Evolutionary conservation across 768 basidiomycete species (phyloP).

Genomic region (Mrakia hoshinonis): DNA sequence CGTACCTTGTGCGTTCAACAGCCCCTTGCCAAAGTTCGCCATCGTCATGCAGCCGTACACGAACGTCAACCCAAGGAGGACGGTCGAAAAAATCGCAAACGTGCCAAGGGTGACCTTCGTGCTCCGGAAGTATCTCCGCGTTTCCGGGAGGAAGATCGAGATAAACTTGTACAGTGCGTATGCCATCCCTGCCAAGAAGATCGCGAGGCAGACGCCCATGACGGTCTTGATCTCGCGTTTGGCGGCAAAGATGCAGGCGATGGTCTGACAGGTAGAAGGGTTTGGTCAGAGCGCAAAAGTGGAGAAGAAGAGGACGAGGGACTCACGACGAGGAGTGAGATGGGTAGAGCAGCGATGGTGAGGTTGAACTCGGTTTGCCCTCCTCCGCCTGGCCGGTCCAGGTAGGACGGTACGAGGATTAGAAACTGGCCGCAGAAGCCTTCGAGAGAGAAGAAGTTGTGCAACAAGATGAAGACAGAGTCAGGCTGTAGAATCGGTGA

Average conservation of each 20-base stretch:
- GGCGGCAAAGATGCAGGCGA: conserved; percentile 16
- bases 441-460: background rate
- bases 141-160: conserved; percentile 6
- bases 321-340: conserved; percentile 12
- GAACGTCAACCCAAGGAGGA: conserved; percentile 1
- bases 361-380: conserved; percentile 4
- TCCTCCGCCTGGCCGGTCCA: conserved; percentile 13
- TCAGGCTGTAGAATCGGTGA: too few relatives aligned
- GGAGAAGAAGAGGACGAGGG: background rate
- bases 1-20: conserved; percentile 16
- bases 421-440: conserved; percentile 7
- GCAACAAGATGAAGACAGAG: background rate
- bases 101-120: conserved; percentile 4
- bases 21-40: background rate
- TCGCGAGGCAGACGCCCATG: background rate
- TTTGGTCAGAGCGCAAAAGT: background rate
- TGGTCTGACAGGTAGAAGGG: background rate
- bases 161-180: conserved; percentile 11
- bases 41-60: background rate
- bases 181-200: conserved; percentile 14
- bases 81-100: conserved; percentile 11
- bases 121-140: background rate
- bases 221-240: conserved; percentile 17
- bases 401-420: conserved; percentile 6
- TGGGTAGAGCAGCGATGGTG: conserved; percentile 10